Evolutionary conservation across 2,329 filamentous ascomycete species (phyloP).

Genomic region (Fusarium napiforme): DNA sequence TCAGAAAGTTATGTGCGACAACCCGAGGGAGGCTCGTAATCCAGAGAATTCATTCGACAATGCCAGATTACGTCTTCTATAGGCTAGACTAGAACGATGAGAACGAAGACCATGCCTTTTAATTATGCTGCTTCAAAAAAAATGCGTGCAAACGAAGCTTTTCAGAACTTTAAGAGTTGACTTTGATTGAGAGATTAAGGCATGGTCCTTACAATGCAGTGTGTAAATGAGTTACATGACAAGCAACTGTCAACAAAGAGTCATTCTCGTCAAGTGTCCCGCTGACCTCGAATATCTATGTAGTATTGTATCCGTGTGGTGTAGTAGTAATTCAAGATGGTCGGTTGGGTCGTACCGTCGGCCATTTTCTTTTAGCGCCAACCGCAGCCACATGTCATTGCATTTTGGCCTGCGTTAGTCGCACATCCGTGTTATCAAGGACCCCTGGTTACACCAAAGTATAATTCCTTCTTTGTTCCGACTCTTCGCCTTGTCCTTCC

Average conservation of each 20-base stretch:
- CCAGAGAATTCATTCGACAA: neutral
- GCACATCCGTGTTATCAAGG: conserved; percentile 8
- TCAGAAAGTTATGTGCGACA: conserved; percentile 16
- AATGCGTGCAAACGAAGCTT: neutral
- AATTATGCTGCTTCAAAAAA: neutral
- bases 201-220: neutral
- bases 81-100: neutral
- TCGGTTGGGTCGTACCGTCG: conserved; percentile 15
- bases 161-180: neutral
- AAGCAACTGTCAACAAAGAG: neutral
- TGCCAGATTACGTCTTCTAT: neutral
- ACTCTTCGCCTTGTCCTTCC: conserved; percentile 3
- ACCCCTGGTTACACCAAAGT: conserved; percentile 27
- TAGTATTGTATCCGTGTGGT: neutral
- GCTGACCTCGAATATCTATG: conserved; percentile 5
- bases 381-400: conserved; percentile 21
- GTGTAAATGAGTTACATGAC: neutral
- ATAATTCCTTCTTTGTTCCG: conserved; percentile 9
- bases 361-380: conserved; percentile 39
- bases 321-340: neutral
- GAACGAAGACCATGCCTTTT: neutral
- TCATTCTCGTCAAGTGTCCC: neutral
- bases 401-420: conserved; percentile 35
- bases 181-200: neutral
- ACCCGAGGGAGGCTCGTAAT: neutral